Percentiles rank a stretch among this genome's conserved stretches.
Conservation (phyloP, 1,284 basidiomycete species). For the Psilocybe mexicana region DNA sequence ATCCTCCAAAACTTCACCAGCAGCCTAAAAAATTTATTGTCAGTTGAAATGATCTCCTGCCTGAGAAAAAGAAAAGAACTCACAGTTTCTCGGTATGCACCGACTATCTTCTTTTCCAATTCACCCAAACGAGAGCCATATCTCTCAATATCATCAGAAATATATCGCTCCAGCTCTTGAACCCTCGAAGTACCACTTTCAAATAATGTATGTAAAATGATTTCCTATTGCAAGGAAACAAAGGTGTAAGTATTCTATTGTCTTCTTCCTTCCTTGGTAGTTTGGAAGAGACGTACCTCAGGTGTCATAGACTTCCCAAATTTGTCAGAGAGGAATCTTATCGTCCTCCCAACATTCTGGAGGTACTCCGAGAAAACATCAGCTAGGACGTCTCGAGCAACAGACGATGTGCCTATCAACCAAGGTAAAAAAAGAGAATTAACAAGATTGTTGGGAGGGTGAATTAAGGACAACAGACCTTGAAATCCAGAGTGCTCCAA, state of each 20-base stretch:
- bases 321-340: conserved; percentile 81
- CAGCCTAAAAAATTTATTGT: conserved; percentile 40
- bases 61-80: conserved; percentile 27
- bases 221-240: conserved; percentile 61
- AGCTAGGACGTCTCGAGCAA: conserved; percentile 80
- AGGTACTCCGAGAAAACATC: conserved; percentile 83
- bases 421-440: conserved; percentile 1
- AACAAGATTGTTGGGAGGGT: not conserved
- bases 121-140: conserved; percentile 79
- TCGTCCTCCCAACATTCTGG: conserved; percentile 83
- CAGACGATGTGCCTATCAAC: conserved; percentile 57
- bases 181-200: conserved; percentile 82
- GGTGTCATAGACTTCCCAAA: conserved; percentile 77
- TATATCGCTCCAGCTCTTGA: conserved; percentile 81
- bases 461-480: conserved; percentile 48
- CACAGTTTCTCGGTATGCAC: conserved; percentile 81
- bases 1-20: conserved; percentile 66
- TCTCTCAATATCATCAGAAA: conserved; percentile 86
- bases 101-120: conserved; percentile 82
- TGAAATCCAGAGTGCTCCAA: conserved; percentile 90
- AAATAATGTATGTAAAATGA: conserved; percentile 86
- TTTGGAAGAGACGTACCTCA: conserved; percentile 56
- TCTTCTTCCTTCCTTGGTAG: not conserved
- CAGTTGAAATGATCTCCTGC: not conserved
- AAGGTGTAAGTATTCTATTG: not conserved